Base-by-base conservation (phyloP, 176 grass and related monocot species). In the Oropetium thomaeum region DNA sequence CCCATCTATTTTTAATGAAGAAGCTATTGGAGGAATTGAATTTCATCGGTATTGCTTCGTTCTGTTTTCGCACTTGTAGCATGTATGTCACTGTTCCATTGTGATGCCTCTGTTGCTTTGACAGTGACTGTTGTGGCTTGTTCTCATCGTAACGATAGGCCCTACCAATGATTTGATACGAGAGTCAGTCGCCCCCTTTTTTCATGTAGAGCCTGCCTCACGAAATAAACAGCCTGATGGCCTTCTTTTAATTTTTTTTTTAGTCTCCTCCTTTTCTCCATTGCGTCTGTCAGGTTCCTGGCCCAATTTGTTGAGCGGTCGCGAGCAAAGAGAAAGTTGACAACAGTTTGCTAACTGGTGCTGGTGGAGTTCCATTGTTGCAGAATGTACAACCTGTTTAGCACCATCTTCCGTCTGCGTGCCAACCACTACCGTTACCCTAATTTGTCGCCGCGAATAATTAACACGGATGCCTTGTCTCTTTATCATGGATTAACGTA, bases 111-210 rank as follows among this genome's bases (percentile, higher is more conserved):
- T 74, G 25, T 17, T 58, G 10, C 31, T 53, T 58, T 13, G 79
- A 72, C 67, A 40, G 45, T 58, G 66, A 87, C 59, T 60, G 73
- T 58, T 65, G 70, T 76, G 73, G 63, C 31, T 73, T 39, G 38
- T 76, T 82, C 58, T 22, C 80, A 75, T 89, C 57, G 78, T 76
- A 71, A 62, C 42, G 43, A 29, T 39, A 28, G 67, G 86, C 64
- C 81, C 83, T 75, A 82, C 86, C 42, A 85, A 96, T 96, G 89
- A 92, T 92, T 89, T 92, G 89, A 71, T 85, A 37, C 75, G 64
- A 57, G 77, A 64, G 79, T 71, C 72, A 12, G 77, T 72, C 73
- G 54, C 87, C 74, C 87, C 74, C 77, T 83, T 65, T 69, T 59
- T 77, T 34, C 79, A 19, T 82, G 51, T 87, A 73, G 58, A 72